Evolutionary conservation across 495 filamentous ascomycete genomes (phyloP), one percentile per base, ranked within the genome.

Genomic region (Neurospora africana): DNA sequence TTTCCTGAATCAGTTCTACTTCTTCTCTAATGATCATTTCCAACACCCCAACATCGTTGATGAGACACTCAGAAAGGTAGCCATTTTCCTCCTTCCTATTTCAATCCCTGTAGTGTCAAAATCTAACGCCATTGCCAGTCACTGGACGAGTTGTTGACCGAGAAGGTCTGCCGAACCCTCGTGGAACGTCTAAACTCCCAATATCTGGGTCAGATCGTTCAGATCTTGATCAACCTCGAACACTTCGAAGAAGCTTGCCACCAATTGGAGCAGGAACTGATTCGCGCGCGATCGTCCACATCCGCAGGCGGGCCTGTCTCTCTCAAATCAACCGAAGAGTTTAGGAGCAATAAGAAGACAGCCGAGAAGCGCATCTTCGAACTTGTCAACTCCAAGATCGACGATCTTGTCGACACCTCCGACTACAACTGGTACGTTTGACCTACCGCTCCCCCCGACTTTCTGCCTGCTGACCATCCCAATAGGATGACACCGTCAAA

Each of bases 341-440:
- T 99, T 79, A 86, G 88, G 67, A 90, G 86, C 72, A 93, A 97
- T 77, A 97, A 97, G 82, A 97, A 97, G 83, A 93, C 92, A 1
- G 95, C 95, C 9, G 94, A 97, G 76, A 97, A 98, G 81, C 91
- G 95, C 19, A 97, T 99, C 69, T 99, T 99, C 78, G 96, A 98
- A 81, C 87, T 99, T 1, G 95, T 99, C 65, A 98, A 98, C 80
- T 96, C 92, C 65, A 99, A 99, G 80, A 98, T 99, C 74, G 95
- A 98, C 75, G 96, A 98, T 78, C 89, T 99, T 35, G 91, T 99
- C 40, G 94, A 96, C 76, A 97, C 93, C 0, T 94, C 95, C 38
- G 96, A 98, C 78, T 99, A 98, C 76, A 91, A 98, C 78, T 99
- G 95, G 94, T 86, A 79, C 35, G 80, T 74, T 44, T 72, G 35